phyloP scores from a whole-genome alignment of 1,284 basidiomycete genomes.

The Cryptococcus deneoformans region DNA sequence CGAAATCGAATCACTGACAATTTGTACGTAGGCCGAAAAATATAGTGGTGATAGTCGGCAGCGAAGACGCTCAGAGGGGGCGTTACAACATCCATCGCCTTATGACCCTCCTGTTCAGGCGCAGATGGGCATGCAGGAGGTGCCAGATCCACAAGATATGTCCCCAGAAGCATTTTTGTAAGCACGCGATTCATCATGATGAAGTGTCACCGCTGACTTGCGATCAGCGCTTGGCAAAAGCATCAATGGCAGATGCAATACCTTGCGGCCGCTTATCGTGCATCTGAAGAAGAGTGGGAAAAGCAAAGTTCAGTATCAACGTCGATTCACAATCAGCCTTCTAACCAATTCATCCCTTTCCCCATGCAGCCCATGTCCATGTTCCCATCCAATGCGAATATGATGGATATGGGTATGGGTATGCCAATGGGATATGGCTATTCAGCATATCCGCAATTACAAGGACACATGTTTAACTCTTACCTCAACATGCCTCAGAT shows the following conservation, averaged over 20 bases:
- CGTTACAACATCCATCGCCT: not conserved
- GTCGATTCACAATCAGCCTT: slow-evolving; percentile 2
- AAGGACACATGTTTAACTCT: not conserved
- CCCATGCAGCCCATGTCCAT: slow-evolving; percentile 10
- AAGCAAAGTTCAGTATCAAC: slow-evolving; percentile 28
- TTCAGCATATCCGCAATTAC: slow-evolving; percentile 4
- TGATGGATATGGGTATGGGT: slow-evolving; percentile 6
- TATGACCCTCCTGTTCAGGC: not conserved
- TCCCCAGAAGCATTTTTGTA: slow-evolving; percentile 2
- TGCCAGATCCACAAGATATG: slow-evolving; percentile 3
- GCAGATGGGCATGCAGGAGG: not conserved
- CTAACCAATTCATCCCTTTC: not conserved
- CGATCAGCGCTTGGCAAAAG: slow-evolving; percentile 10
- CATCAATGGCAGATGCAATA: slow-evolving; percentile 42
- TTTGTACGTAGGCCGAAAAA: too few relatives aligned
- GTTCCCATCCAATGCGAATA: slow-evolving; percentile 2
- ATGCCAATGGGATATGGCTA: slow-evolving; percentile 6
- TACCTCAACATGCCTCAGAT: not conserved
- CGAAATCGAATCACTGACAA: too few relatives aligned
- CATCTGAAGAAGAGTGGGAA: slow-evolving; percentile 47
- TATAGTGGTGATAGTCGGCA: not conserved
- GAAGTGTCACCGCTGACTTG: not conserved
- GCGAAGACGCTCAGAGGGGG: not conserved
- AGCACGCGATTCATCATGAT: slow-evolving; percentile 4
- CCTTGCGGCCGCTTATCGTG: slow-evolving; percentile 39